These are phyloP conservation scores for Phytophthora multivora DNA, from an alignment of 352 stramenopile genomes.

Conservation along the genomic window DNA sequence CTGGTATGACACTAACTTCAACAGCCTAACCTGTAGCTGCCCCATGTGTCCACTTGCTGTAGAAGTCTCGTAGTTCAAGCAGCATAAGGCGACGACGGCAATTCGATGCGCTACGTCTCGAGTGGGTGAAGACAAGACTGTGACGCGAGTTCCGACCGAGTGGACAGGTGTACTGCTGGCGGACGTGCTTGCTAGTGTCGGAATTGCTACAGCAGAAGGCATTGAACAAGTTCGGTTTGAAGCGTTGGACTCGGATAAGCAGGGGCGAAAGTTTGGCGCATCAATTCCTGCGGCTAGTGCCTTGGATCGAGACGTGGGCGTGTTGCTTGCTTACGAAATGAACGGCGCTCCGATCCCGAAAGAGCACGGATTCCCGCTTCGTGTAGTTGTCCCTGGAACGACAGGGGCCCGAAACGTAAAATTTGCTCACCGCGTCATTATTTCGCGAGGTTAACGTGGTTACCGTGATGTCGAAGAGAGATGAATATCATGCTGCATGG, in stretches of 20 bases:
- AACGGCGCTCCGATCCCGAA: conserved; percentile 81
- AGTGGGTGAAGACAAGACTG: conserved; percentile 31
- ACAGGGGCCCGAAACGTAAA: conserved; percentile 94
- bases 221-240: conserved; percentile 59
- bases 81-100: conserved; percentile 82
- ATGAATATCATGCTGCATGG: no score
- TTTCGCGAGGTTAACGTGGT: conserved; percentile 6
- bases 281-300: conserved; percentile 90
- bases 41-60: no score
- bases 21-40: neutral
- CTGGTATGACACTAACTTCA: neutral
- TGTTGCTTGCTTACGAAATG: conserved; percentile 96
- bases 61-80: conserved; percentile 33
- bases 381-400: conserved; percentile 91
- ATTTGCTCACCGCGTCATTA: conserved; percentile 89
- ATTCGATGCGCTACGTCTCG: conserved; percentile 84
- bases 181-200: conserved; percentile 83
- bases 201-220: conserved; percentile 39
- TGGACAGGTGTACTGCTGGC: conserved; percentile 91
- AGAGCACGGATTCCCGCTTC: conserved; percentile 95
- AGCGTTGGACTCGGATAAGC: conserved; percentile 51
- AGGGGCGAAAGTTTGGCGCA: conserved; percentile 53
- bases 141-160: conserved; percentile 81
- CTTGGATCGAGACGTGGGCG: conserved; percentile 85
- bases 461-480: neutral